phyloP scores from a whole-genome alignment of 306 rosid genomes.

The Astragalus membranaceus region DNA sequence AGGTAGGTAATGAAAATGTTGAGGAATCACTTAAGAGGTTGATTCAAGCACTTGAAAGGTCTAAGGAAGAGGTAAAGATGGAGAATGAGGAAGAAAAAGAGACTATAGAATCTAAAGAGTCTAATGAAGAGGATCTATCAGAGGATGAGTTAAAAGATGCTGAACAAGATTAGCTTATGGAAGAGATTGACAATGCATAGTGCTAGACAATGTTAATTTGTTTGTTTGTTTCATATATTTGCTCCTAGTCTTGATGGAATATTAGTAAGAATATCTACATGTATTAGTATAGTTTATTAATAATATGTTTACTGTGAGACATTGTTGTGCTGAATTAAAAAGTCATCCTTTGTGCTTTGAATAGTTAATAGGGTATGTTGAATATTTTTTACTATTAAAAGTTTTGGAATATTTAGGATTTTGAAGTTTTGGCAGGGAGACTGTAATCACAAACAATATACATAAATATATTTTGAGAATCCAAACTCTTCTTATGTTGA shows the following conservation, averaged over 20 bases:
- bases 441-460: not conserved
- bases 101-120: not conserved
- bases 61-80: constrained; percentile 21
- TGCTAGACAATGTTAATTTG: not conserved
- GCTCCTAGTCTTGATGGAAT: not conserved
- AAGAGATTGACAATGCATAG: not conserved
- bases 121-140: not conserved
- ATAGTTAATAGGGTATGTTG: not conserved
- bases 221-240: not conserved
- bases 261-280: not conserved
- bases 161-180: not conserved
- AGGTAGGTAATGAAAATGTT: constrained; percentile 22
- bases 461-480: not conserved
- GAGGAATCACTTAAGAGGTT: constrained; percentile 28
- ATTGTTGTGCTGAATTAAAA: not conserved
- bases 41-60: constrained; percentile 42
- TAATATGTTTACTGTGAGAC: too few relatives aligned
- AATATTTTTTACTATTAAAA: not conserved
- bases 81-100: constrained; percentile 18
- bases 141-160: too few relatives aligned
- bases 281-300: too few relatives aligned
- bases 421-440: not conserved
- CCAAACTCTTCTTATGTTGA: not conserved
- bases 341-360: not conserved
- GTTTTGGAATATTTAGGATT: not conserved